Conservation (phyloP, 2,329 filamentous ascomycete species). For the Apiospora marii region DNA sequence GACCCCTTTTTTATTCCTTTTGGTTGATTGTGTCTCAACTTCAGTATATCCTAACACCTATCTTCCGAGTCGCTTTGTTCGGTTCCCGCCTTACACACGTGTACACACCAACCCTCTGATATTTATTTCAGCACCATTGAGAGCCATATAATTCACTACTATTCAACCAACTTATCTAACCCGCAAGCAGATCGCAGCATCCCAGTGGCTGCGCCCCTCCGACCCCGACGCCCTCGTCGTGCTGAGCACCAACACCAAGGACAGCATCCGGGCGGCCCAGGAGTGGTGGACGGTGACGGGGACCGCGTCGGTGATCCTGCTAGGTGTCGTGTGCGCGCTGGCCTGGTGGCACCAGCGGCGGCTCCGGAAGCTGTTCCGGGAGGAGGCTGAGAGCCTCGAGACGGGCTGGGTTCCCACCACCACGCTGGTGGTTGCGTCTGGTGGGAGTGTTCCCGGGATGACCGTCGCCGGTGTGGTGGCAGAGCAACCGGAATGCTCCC, state of each 20-base stretch:
- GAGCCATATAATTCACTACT: neutral
- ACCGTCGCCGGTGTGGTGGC: neutral
- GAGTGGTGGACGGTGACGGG: conserved; percentile 41
- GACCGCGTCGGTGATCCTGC: conserved; percentile 34
- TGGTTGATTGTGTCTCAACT: neutral
- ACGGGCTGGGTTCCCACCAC: conserved; percentile 20
- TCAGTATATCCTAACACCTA: too few species aligned
- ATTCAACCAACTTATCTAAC: neutral
- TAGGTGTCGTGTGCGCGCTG: conserved; percentile 39
- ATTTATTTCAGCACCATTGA: too few species aligned
- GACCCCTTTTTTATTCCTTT: neutral
- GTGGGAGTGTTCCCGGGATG: neutral
- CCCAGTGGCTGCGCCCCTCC: conserved; percentile 28
- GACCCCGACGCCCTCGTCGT: conserved; percentile 36
- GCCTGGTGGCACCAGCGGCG: conserved; percentile 45
- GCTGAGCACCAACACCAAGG: conserved; percentile 38
- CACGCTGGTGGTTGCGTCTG: neutral
- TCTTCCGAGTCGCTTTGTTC: too few species aligned
- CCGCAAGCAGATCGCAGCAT: conserved; percentile 27
- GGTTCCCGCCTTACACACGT: too few species aligned
- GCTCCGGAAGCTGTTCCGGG: conserved; percentile 40
- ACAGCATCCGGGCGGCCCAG: conserved; percentile 36
- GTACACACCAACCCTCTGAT: too few species aligned
- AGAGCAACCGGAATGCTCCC: neutral
- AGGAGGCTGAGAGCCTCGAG: conserved; percentile 39